phyloP scores from a whole-genome alignment of 176 grass and related monocot species.

The Tillandsia fasciculata region DNA sequence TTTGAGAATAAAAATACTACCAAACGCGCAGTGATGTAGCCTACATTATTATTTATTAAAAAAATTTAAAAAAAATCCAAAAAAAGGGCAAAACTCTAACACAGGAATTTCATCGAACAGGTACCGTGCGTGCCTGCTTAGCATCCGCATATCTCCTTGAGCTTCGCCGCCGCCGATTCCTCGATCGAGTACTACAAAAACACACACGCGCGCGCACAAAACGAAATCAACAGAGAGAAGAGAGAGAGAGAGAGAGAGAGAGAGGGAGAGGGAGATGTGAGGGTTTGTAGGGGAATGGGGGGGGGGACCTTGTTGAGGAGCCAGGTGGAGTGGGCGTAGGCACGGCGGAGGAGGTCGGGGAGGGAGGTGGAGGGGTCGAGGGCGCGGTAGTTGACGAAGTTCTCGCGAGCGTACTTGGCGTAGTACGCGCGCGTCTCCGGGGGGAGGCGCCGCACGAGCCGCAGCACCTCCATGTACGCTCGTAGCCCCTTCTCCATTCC shows the following conservation, averaged over 20 bases:
- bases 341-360: conserved; percentile 63
- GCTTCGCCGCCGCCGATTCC: conserved; percentile 31
- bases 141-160: conserved; percentile 36
- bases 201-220: not conserved
- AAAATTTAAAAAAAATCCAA: not conserved
- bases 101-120: conserved; percentile 15
- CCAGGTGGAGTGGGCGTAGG: conserved; percentile 74
- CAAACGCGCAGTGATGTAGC: no score
- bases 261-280: not conserved
- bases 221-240: not conserved
- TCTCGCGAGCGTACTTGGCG: conserved; percentile 84
- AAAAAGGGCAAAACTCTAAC: not conserved
- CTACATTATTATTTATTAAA: no score
- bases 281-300: not conserved
- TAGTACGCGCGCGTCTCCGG: conserved; percentile 66
- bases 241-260: not conserved
- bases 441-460: conserved; percentile 59
- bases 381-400: conserved; percentile 91
- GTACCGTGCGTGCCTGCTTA: not conserved
- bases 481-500: conserved; percentile 41
- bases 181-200: conserved; percentile 60
- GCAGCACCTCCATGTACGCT: conserved; percentile 77
- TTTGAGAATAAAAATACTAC: no score
- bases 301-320: conserved; percentile 74
- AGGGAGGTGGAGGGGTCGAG: conserved; percentile 60